Base-by-base conservation (phyloP, 495 filamentous ascomycete genomes). In the Penicillium paradoxum region DNA sequence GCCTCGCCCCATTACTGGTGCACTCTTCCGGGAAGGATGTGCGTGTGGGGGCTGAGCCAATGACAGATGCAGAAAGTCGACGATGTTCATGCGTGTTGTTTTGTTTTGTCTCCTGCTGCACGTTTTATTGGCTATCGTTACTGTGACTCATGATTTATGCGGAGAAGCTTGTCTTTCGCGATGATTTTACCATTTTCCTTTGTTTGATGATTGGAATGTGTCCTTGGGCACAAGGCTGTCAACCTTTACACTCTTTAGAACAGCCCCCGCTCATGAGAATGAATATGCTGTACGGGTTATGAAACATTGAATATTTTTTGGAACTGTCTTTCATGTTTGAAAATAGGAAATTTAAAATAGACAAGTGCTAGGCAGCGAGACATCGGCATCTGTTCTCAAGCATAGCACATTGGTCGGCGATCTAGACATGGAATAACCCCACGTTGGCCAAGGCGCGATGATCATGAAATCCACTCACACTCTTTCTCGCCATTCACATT, bases 71-170 rank as follows among this genome's bases (percentile, higher is more conserved):
- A 25, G 44, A 39, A 49, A 38, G 17, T 54, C 45, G 56, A 25
- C 25, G 24, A 24, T 55, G 25, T 43, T 55, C 40, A 46, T 60
- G 60, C 51, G 60, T 60, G 48, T 25, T 11, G 49, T 38, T 8
- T 30, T 45, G 17, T 27, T 2, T 21, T 46, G 42, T 1, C 30
- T 46, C 17, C n/a, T 45, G n/a, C 50, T 45, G 50, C 30, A 33
- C 2, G 41, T 32, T 45, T 59, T 40, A 62, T 59, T 62, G 59
- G 52, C 33, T 37, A 11, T 43, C 51, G 22, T n/a, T 17, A 11
- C 14, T 49, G 51, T 62, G 59, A 62, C 59, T 62, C 59, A 62
- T 38, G 49, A 17, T 29, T 14, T 41, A 43, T 47, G 44, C 51
- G 51, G 55, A 53, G 55, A 61, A 42, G 37, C 38, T 52, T 52